Conservation (phyloP, 805 yeast species). For the Wickerhamiella azymoides region DNA sequence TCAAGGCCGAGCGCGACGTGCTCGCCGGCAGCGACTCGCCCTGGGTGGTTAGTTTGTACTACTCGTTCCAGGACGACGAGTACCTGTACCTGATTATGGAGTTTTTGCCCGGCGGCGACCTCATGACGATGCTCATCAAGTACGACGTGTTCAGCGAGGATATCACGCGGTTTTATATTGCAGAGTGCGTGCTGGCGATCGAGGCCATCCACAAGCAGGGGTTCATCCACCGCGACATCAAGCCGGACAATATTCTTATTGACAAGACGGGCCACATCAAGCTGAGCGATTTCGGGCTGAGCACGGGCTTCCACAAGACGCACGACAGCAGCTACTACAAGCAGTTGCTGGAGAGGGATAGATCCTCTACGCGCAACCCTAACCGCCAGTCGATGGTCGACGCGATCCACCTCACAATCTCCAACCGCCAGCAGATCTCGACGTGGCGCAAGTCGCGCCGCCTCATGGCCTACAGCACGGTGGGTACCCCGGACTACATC, state of each 20-base stretch:
- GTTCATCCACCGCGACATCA: conserved; percentile 90
- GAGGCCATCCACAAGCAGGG: conserved; percentile 90
- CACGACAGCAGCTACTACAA: conserved; percentile 81
- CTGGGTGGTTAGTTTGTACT: conserved; percentile 74
- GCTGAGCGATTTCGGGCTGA: conserved; percentile 61
- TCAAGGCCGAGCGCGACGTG: conserved; percentile 91
- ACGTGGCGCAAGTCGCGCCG: conserved; percentile 91
- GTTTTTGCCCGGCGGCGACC: conserved; percentile 70
- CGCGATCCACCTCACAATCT: conserved; percentile 88
- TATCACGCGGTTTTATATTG: conserved; percentile 78
- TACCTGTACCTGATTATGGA: conserved; percentile 71
- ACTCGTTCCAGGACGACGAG: conserved; percentile 67
- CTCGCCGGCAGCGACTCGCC: conserved; percentile 81
- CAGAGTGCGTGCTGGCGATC: conserved; percentile 89
- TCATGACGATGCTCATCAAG: conserved; percentile 90
- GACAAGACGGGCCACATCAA: conserved; percentile 65
- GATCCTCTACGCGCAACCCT: conserved; percentile 8
- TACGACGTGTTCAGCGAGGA: conserved; percentile 92
- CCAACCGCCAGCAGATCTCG: conserved; percentile 87
- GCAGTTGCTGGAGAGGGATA: conserved; percentile 59
- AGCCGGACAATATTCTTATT: conserved; percentile 88
- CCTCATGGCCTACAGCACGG: conserved; percentile 90
- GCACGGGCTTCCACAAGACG: conserved; percentile 89
- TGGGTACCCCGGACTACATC: conserved; percentile 91
- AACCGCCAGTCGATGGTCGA: conserved; percentile 72